Evolutionary conservation across 768 basidiomycete species (phyloP).

Genomic region (Mycena rosella): DNA sequence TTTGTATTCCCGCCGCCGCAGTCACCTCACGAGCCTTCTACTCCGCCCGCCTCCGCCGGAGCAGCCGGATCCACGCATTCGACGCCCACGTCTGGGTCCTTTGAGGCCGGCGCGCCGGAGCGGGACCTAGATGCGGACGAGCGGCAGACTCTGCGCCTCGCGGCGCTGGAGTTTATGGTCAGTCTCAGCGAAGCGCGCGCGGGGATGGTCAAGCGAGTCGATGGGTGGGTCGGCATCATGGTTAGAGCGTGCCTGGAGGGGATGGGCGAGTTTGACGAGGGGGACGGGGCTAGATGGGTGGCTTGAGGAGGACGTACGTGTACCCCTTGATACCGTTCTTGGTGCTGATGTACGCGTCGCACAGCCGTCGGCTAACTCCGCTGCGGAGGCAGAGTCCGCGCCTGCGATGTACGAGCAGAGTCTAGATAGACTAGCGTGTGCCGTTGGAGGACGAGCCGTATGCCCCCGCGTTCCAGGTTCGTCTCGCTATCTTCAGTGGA

Average conservation of each 20-base stretch:
- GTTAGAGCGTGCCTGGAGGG: constrained; percentile 86
- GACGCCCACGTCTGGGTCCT: constrained; percentile 47
- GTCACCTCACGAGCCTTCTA: constrained; percentile 15
- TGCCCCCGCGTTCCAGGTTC: constrained; percentile 80
- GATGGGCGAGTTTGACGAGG: constrained; percentile 81
- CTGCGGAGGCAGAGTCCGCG: constrained; percentile 71
- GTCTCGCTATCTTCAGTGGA: constrained; percentile 4
- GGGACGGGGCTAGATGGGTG: constrained; percentile 63
- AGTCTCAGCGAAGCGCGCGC: constrained; percentile 82
- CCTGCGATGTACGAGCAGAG: constrained; percentile 87
- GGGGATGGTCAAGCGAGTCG: constrained; percentile 73
- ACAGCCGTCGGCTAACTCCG: constrained; percentile 74
- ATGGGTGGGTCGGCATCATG: constrained; percentile 78
- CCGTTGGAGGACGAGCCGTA: constrained; percentile 80
- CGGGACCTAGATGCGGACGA: constrained; percentile 71
- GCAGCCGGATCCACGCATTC: constrained; percentile 57
- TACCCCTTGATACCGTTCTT: constrained; percentile 6
- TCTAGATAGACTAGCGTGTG: constrained; percentile 84
- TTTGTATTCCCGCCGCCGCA: constrained; percentile 56
- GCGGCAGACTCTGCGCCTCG: constrained; percentile 74
- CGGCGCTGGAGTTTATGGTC: constrained; percentile 87
- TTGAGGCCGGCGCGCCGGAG: constrained; percentile 46
- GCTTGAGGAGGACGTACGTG: constrained; percentile 82
- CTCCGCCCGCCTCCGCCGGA: constrained; percentile 64
- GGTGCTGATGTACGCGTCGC: constrained; percentile 10